A percentile compares a stretch with the other conserved stretches of the same genome.
These are phyloP conservation scores for Beta macrorhiza DNA, from an alignment of 179 eudicot genomes.

Conservation along the genomic window DNA sequence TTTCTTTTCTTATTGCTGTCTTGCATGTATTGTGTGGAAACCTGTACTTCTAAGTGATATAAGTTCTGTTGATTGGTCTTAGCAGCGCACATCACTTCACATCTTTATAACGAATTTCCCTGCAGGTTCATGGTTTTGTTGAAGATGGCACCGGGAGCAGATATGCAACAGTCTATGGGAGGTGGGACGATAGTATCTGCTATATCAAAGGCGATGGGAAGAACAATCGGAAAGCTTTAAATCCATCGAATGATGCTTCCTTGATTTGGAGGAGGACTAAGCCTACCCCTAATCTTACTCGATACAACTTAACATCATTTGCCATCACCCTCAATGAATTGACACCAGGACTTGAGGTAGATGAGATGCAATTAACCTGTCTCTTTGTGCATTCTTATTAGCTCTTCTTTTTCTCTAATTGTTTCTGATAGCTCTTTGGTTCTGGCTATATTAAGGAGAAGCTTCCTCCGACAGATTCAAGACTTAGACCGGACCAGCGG, in stretches of 20 bases:
- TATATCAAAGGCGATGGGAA: conserved; percentile 55
- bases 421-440: conserved; percentile 41
- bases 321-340: conserved; percentile 85
- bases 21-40: not conserved
- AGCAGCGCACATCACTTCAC: not conserved
- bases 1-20: not conserved
- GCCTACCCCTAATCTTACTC: conserved; percentile 62
- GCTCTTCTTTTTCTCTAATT: conserved; percentile 26
- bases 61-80: too few species aligned
- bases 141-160: conserved; percentile 66
- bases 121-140: conserved; percentile 78
- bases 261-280: conserved; percentile 66
- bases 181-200: conserved; percentile 77
- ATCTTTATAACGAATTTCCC: conserved; percentile 5
- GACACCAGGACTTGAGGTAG: conserved; percentile 84
- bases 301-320: conserved; percentile 78
- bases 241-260: conserved; percentile 37
- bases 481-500: conserved; percentile 93
- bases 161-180: conserved; percentile 67
- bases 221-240: conserved; percentile 47
- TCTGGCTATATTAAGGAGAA: conserved; percentile 56
- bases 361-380: conserved; percentile 16
- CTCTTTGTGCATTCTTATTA: conserved; percentile 16
- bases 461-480: conserved; percentile 93
- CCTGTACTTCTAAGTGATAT: not conserved